Evolutionary conservation across 169 alveolate genomes (phyloP).

Genomic region (Eimeria sp.): DNA sequence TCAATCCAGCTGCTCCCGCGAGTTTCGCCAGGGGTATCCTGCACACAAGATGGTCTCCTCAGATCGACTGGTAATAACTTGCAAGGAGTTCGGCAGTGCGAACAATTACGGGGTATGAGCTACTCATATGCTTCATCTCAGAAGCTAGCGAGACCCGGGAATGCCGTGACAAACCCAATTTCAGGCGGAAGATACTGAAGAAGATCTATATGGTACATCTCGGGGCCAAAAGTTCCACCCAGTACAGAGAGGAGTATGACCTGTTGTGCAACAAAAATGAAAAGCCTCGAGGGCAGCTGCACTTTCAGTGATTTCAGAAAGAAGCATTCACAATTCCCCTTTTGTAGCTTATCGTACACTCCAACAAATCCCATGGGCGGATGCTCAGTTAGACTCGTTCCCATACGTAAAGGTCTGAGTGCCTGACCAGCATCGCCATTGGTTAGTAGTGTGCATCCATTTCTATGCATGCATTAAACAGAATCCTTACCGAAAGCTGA

Average conservation of each 20-base stretch:
- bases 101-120: neutral
- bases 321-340: neutral
- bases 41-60: neutral
- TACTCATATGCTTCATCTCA: neutral
- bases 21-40: slow-evolving; percentile 62
- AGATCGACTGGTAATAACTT: neutral
- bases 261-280: neutral
- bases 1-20: slow-evolving; percentile 22
- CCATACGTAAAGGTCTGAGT: no score
- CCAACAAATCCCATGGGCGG: neutral
- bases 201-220: slow-evolving; percentile 33
- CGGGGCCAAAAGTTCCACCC: slow-evolving; percentile 61
- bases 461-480: neutral
- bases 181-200: slow-evolving; percentile 26
- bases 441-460: no score
- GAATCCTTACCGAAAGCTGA: slow-evolving; percentile 73
- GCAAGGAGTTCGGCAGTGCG: neutral
- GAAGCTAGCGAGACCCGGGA: neutral
- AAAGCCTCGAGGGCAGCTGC: neutral
- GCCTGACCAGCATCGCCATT: no score
- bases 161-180: slow-evolving; percentile 17
- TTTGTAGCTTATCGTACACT: neutral
- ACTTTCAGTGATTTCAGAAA: neutral
- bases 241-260: slow-evolving; percentile 8
- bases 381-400: no score